Evolutionary conservation across 2,329 filamentous ascomycete genomes (phyloP).

Genomic region (Colletotrichum liaoningense): DNA sequence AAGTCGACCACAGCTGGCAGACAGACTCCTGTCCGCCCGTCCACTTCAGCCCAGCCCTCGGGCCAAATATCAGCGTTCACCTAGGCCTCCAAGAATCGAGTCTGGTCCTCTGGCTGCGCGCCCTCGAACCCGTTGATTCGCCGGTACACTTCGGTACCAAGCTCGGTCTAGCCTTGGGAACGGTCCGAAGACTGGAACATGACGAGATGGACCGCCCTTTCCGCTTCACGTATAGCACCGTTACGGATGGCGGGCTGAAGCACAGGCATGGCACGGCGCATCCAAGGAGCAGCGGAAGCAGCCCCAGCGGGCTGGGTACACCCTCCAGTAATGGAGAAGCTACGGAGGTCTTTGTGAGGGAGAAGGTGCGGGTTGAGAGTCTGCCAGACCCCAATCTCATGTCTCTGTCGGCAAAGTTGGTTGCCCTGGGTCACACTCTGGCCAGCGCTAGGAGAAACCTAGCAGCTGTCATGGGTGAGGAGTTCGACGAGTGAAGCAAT

Average conservation of each 20-base stretch:
- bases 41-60: slow-evolving; percentile 58
- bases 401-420: slow-evolving; percentile 84
- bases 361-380: slow-evolving; percentile 90
- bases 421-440: slow-evolving; percentile 80
- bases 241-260: slow-evolving; percentile 38
- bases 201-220: slow-evolving; percentile 86
- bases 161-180: slow-evolving; percentile 77
- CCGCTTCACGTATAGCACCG: slow-evolving; percentile 60
- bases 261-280: slow-evolving; percentile 32
- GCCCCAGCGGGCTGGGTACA: slow-evolving; percentile 19
- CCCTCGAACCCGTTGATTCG: slow-evolving; percentile 75
- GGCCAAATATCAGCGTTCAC: slow-evolving; percentile 78
- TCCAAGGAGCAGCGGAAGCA: slow-evolving; percentile 15
- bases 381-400: slow-evolving; percentile 85
- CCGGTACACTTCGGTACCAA: slow-evolving; percentile 72
- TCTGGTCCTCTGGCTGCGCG: slow-evolving; percentile 76
- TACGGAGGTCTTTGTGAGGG: slow-evolving; percentile 82
- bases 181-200: slow-evolving; percentile 73
- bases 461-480: slow-evolving; percentile 80
- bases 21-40: slow-evolving; percentile 54
- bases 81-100: slow-evolving; percentile 76
- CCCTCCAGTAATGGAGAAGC: slow-evolving; percentile 39
- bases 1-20: slow-evolving; percentile 57
- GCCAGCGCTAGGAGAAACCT: slow-evolving; percentile 77
- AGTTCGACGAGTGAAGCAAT: slow-evolving; percentile 45